Evolutionary conservation across 352 stramenopile species (phyloP).

Genomic region (Globisporangium paddicum): DNA sequence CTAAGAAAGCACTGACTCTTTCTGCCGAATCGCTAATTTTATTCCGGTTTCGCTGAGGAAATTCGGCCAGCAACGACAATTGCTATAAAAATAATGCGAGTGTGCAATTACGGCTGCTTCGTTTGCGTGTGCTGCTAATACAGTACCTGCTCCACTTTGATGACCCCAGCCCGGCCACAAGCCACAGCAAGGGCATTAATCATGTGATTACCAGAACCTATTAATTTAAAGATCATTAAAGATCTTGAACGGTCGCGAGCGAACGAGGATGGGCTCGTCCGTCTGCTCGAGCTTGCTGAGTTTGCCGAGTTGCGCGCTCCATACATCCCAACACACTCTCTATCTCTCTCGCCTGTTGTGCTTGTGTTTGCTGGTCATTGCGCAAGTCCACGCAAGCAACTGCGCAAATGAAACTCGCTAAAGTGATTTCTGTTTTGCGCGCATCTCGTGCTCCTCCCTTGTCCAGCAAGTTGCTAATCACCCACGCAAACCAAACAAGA

Average conservation of each 20-base stretch:
- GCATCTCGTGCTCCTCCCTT: not conserved
- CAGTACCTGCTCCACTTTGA: no score
- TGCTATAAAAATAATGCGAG: no score
- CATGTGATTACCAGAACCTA: not conserved
- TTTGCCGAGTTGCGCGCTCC: not conserved
- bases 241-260: not conserved
- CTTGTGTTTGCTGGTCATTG: no score
- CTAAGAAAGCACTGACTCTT: not conserved
- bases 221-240: not conserved
- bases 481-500: not conserved
- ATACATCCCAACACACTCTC: not conserved
- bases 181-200: not conserved
- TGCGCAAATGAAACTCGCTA: not conserved
- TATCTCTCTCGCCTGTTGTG: not conserved
- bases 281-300: not conserved
- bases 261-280: not conserved
- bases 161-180: not conserved
- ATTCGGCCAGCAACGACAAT: no score
- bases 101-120: no score
- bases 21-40: not conserved
- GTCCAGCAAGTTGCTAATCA: not conserved
- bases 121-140: no score
- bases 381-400: not conserved
- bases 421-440: not conserved
- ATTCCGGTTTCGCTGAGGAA: not conserved